These are phyloP conservation scores for Galerina sulciceps DNA, from an alignment of 768 basidiomycete genomes.

Conservation along the genomic window DNA sequence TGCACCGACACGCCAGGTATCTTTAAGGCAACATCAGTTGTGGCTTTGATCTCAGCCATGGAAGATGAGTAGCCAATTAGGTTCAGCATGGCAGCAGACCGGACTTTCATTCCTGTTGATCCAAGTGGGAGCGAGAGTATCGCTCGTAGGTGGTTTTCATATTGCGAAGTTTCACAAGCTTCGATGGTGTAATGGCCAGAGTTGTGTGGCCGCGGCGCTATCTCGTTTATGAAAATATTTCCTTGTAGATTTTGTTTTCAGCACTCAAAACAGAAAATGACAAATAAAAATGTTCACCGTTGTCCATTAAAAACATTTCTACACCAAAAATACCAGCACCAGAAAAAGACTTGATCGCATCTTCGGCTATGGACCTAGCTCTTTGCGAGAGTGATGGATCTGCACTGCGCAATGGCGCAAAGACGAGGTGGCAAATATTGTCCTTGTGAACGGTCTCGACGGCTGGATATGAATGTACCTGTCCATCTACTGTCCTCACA, in stretches of 20 bases:
- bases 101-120: conserved; percentile 85
- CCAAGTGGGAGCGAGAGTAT: conserved; percentile 91
- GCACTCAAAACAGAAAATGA: not conserved
- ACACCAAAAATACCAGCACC: conserved; percentile 98
- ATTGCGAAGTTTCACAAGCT: conserved; percentile 95
- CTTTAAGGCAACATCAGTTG: conserved; percentile 62
- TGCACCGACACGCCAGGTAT: conserved; percentile 83
- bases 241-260: conserved; percentile 45
- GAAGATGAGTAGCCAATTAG: conserved; percentile 82
- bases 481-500: conserved; percentile 75
- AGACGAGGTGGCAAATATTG: conserved; percentile 91
- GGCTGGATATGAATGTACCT: conserved; percentile 82
- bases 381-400: conserved; percentile 57
- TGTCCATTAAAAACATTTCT: conserved; percentile 93
- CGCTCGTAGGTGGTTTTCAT: conserved; percentile 95
- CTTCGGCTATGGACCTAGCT: conserved; percentile 78
- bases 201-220: conserved; percentile 97
- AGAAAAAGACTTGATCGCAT: conserved; percentile 73
- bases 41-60: conserved; percentile 59
- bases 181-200: conserved; percentile 99
- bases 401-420: conserved; percentile 76
- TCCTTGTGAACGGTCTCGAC: conserved; percentile 97
- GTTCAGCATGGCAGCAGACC: conserved; percentile 92
- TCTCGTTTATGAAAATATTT: conserved; percentile 87
- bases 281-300: conserved; percentile 58